Percentiles rank a stretch among this genome's conserved stretches.
Conservation (phyloP, 1,139 yeast species). For the Scheffersomyces illinoinensis region DNA sequence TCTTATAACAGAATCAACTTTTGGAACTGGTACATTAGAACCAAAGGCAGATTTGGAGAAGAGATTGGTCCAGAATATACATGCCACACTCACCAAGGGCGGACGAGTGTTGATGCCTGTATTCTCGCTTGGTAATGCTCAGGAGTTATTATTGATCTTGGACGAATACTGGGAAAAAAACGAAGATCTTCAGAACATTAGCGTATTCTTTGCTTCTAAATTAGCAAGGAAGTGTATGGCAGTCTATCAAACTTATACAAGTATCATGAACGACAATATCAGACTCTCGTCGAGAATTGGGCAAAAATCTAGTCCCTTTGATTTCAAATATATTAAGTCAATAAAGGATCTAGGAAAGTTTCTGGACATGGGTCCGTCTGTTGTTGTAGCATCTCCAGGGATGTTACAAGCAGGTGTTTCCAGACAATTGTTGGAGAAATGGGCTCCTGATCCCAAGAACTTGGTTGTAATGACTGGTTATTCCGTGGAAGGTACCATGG, state of each 20-base stretch:
- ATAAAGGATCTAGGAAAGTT: conserved; percentile 78
- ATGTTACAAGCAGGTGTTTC: conserved; percentile 97
- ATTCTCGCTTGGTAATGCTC: conserved; percentile 96
- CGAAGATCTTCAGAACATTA: conserved; percentile 78
- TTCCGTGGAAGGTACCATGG: conserved; percentile 98
- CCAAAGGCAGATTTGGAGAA: conserved; percentile 84
- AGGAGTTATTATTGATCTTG: conserved; percentile 80
- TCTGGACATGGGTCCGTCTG: conserved; percentile 95
- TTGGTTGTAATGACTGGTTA: conserved; percentile 90
- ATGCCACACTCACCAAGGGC: conserved; percentile 81
- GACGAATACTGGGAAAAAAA: conserved; percentile 94
- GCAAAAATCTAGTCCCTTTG: conserved; percentile 70
- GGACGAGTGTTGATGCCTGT: conserved; percentile 94
- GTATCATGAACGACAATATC: conserved; percentile 94
- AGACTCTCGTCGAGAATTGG: conserved; percentile 52
- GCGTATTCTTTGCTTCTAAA: conserved; percentile 87
- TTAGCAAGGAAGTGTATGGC: conserved; percentile 96
- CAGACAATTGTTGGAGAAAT: conserved; percentile 83
- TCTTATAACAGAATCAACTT: conserved; percentile 90
- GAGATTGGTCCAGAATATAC: conserved; percentile 77
- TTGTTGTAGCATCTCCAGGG: conserved; percentile 95
- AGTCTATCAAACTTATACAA: conserved; percentile 93
- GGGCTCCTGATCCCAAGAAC: conserved; percentile 97
- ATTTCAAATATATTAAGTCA: conserved; percentile 81
- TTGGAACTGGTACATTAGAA: conserved; percentile 97